Base-by-base conservation (phyloP, 2,329 filamentous ascomycete species). In the Alternaria sp. region DNA sequence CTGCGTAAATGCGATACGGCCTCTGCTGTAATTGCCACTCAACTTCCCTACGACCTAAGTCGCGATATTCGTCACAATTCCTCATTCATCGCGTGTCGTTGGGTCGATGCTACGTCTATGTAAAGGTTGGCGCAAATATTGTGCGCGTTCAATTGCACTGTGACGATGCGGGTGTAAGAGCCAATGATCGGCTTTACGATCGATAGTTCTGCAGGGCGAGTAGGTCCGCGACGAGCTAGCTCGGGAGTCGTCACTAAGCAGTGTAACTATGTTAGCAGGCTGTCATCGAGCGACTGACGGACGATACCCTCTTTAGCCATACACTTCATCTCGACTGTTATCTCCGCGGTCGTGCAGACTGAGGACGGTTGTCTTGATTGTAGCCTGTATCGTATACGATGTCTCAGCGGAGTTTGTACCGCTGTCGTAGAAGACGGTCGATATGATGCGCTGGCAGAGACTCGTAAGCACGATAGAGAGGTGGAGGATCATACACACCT, bases 391-490 rank as follows among this genome's bases (percentile, higher is more conserved):
- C 9, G 18, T 22, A 43, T 22, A 12, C 4, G 18, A 43, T 43
- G 40, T 43, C 18, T 43, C 10, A 43, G 40, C 40, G 10, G 10
- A 43, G 18, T 43, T 22, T 43, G 10, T 43, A 2, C 10, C 9
- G 18, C 40, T 43, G 18, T 43, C 9, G 18, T 22, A 43, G 40
- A 25, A 12, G 18, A 22, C 18, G 9, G 18, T 49, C 28, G 11
- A 34, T 49, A 36, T 49, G 16, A 49, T 36, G 16, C 28, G 46
- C 28, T 49, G n/a, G 18, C n/a, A 49, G 46, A 49, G 46, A 36
- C 18, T 49, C 28, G 28, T 34, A 49, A 34, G 46, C 28, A 49
- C 11, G 28, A 49, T 49, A 36, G n/a, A 36, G 10, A 49, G 7
- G 46, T 16, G 8, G 2, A 34, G 3, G 46, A 49, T 49, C 28